These are phyloP conservation scores for Fraxinus pennsylvanica DNA, from an alignment of 257 asterid genomes.

Conservation along the genomic window DNA sequence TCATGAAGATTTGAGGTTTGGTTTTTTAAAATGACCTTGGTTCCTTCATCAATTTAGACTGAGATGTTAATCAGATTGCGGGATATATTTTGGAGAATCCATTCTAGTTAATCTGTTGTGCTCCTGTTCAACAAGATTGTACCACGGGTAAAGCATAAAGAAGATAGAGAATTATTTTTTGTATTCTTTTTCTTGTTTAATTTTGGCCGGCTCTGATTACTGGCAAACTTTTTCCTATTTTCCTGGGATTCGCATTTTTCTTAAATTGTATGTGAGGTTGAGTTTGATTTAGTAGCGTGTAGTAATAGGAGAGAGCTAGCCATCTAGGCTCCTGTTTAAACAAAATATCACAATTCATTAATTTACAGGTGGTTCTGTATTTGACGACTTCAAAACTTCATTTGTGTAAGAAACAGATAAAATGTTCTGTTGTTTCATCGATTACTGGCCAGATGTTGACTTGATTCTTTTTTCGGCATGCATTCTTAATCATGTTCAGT, in stretches of 20 bases:
- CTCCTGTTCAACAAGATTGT: constrained; percentile 47
- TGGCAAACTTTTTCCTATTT: constrained; percentile 35
- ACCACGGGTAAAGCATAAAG: constrained; percentile 36
- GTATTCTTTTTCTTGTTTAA: constrained; percentile 36
- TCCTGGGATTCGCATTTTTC: constrained; percentile 47
- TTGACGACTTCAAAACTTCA: constrained; percentile 23
- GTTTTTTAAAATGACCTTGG: constrained; percentile 50
- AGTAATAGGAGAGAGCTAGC: constrained; percentile 51
- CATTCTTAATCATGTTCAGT: too few species aligned
- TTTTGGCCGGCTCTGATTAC: constrained; percentile 41
- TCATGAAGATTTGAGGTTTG: constrained; percentile 48
- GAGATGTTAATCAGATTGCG: constrained; percentile 70
- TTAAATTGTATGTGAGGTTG: constrained; percentile 55
- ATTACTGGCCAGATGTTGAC: too few species aligned
- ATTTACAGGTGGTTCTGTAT: constrained; percentile 35
- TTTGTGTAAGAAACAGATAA: constrained; percentile 23
- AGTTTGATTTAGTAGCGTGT: constrained; percentile 60
- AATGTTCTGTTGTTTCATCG: too few species aligned
- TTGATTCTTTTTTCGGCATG: too few species aligned
- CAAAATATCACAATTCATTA: constrained; percentile 41
- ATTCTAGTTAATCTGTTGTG: constrained; percentile 50
- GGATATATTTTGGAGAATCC: constrained; percentile 55
- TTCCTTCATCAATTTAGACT: constrained; percentile 45
- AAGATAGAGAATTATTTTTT: constrained; percentile 49
- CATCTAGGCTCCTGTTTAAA: constrained; percentile 47